Evolutionary conservation across 140 eudicot genomes (phyloP), one percentile per base, ranked within the genome.

Genomic region (Bidens hawaiensis): DNA sequence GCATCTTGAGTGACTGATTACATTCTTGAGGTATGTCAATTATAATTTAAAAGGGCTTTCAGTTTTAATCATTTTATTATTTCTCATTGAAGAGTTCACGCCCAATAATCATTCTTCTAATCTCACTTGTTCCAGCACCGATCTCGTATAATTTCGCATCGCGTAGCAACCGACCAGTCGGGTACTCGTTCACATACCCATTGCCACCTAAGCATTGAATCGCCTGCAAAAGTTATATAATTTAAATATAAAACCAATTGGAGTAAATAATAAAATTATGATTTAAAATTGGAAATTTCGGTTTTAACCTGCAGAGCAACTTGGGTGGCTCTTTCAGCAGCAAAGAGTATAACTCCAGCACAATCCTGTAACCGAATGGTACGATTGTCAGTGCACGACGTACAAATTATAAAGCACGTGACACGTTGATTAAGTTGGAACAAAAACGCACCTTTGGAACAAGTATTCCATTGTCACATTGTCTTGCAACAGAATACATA

Each of bases 281-380:
- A 30, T 30, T 15, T 57, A 1, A 47, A 52, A 41, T 48, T 55
- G 21, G 24, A 28, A 33, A 43, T 33, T 55, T 65, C 42, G 22
- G 0, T 25, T 25, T n/a, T 69, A 38, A 88, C 99, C 96, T 93
- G 99, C 61, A 93, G 81, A 48, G 96, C 99, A 55, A 93, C 99
- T 83, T 93, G 99, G 70, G 99, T 93, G 55, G 99, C 99, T 85
- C 87, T 78, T 83, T 91, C 99, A 47, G 93, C 96, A 40, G 96
- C 86, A 64, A 72, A 34, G 8, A 93, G 96, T 63, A 93, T 88
- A 51, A 66, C 96, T 19, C 95, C 96, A 56, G 99, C 97, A 54
- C 99, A 94, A 53, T 94, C 97, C 99, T 88, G 77, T 60, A 70
- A 56, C 33, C 33, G 19, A 17, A 45, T 10, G 53, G 3, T 26